Conservation (phyloP, 208 protist species). For the Crithidia brevicula region DNA sequence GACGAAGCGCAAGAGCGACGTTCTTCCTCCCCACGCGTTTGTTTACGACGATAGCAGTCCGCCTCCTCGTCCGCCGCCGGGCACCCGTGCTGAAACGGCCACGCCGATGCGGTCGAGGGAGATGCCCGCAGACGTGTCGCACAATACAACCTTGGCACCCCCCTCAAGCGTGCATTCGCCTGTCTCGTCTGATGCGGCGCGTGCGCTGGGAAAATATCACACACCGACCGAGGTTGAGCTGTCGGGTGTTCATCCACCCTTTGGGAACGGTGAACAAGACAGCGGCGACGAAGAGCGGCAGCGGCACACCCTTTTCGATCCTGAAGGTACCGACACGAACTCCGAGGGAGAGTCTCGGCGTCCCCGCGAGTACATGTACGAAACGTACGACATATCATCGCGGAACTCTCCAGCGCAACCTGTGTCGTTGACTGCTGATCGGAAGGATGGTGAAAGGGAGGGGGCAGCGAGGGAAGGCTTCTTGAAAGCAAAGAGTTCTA, state of each 20-base stretch:
- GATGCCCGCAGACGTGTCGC: not conserved
- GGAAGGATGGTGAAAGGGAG: not conserved
- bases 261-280: not conserved
- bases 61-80: conserved; percentile 19
- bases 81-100: conserved; percentile 17
- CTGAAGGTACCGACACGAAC: too few species aligned
- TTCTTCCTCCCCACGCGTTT: not conserved
- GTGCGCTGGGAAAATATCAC: not conserved
- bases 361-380: conserved; percentile 2
- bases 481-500: not conserved
- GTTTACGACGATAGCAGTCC: conserved; percentile 18
- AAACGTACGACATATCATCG: not conserved
- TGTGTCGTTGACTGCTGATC: too few species aligned
- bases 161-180: not conserved
- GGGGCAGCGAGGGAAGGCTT: too few species aligned
- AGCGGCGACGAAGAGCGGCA: too few species aligned
- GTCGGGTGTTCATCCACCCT: not conserved
- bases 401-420: not conserved
- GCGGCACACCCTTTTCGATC: not conserved
- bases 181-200: not conserved
- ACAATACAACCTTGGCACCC: not conserved
- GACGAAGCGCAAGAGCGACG: too few species aligned
- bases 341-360: not conserved
- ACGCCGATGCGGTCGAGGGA: conserved; percentile 13
- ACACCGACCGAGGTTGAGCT: conserved; percentile 12